A percentile compares a stretch with the other conserved stretches of the same genome.
These are phyloP conservation scores for Zasmidium angulare DNA, from an alignment of 2,329 filamentous ascomycete genomes.

Conservation along the genomic window DNA sequence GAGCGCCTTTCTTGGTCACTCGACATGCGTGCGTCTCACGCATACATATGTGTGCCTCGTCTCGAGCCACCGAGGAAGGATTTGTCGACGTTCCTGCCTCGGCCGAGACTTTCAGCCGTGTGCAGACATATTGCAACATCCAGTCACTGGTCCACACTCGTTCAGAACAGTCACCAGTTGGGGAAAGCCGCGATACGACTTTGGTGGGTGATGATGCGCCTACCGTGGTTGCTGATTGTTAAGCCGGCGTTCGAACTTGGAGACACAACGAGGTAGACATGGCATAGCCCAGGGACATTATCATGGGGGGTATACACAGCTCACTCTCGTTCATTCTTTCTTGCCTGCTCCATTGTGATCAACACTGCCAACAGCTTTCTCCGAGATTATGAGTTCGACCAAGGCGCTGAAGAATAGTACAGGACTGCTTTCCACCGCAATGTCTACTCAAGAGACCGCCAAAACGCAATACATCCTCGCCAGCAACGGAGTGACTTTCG, in stretches of 20 bases:
- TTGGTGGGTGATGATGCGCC: neutral
- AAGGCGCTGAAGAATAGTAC: no score
- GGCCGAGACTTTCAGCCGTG: neutral
- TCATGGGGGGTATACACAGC: no score
- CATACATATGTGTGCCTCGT: neutral
- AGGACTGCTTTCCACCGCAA: no score
- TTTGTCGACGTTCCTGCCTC: neutral
- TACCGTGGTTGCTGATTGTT: neutral
- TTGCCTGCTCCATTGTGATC: no score
- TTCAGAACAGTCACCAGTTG: neutral
- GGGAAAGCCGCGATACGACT: neutral
- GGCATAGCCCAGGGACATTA: no score
- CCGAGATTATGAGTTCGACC: no score
- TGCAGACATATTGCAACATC: neutral
- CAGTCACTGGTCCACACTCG: no score
- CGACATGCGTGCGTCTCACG: conserved; percentile 6
- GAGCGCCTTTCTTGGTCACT: no score
- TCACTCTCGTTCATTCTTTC: no score
- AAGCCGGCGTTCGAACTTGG: neutral
- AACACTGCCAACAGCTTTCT: no score
- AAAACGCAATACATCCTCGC: conserved; percentile 7
- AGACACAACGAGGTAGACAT: no score
- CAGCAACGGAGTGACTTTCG: conserved; percentile 5
- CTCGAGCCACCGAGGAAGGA: neutral
- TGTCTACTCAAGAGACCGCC: neutral